Percentiles rank a stretch among this genome's conserved stretches.
phyloP scores from a whole-genome alignment of 495 filamentous ascomycete species.

The Rostrohypoxylon terebratum region DNA sequence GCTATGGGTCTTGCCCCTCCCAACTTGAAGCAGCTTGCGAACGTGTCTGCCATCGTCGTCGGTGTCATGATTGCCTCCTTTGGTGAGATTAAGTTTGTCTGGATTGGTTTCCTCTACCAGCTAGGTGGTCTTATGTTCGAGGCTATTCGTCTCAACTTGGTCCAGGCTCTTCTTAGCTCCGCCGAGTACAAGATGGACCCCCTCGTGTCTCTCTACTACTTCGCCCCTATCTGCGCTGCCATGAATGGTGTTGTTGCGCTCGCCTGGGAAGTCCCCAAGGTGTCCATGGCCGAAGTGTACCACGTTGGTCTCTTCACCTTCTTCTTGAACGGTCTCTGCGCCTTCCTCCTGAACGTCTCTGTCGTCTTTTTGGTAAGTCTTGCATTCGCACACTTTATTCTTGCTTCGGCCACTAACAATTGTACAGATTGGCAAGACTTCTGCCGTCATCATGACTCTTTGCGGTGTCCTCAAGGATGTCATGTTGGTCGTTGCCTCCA shows the following conservation, averaged over 20 bases:
- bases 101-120: conserved; percentile 89
- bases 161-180: conserved; percentile 87
- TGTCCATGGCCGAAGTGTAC: conserved; percentile 78
- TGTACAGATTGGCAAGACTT: conserved; percentile 92
- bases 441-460: conserved; percentile 93
- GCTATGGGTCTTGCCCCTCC: conserved; percentile 79
- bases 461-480: conserved; percentile 99
- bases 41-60: conserved; percentile 88
- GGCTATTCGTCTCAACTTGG: conserved; percentile 90
- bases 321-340: conserved; percentile 81
- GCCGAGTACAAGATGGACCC: conserved; percentile 98
- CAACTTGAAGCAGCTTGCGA: conserved; percentile 82
- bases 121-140: conserved; percentile 86
- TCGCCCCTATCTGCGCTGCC: conserved; percentile 88
- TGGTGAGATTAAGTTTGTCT: conserved; percentile 91
- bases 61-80: conserved; percentile 91
- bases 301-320: conserved; percentile 79
- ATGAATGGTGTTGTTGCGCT: conserved; percentile 88
- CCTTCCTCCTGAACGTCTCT: conserved; percentile 91
- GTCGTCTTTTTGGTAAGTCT: conserved; percentile 90
- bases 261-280: conserved; percentile 78
- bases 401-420: conserved; percentile 41
- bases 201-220: conserved; percentile 95
- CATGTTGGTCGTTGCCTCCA: conserved; percentile 88
- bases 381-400: not conserved